Conservation (phyloP, 441 rosid genomes). For the Populus hybrid region DNA sequence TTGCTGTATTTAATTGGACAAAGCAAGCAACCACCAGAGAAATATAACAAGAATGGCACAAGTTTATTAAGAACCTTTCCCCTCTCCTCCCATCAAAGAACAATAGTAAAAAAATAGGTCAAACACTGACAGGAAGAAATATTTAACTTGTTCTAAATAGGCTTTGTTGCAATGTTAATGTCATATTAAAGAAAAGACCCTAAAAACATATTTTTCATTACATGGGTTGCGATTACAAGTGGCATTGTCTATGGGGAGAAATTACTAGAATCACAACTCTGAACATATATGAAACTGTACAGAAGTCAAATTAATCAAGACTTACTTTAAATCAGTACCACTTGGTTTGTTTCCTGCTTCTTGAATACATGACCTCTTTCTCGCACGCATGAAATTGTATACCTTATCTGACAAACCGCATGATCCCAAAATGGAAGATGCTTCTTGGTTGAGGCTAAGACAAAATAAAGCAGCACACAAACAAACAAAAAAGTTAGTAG, state of each 20-base stretch:
- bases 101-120: background rate
- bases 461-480: slow-evolving; percentile 8
- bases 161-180: background rate
- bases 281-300: background rate
- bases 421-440: slow-evolving; percentile 50
- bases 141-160: background rate
- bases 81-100: background rate
- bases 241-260: background rate
- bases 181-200: background rate
- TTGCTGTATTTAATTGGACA: background rate
- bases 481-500: background rate
- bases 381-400: slow-evolving; percentile 49
- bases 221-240: background rate
- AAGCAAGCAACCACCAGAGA: background rate
- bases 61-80: background rate
- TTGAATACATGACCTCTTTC: slow-evolving; percentile 48
- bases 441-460: slow-evolving; percentile 64
- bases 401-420: slow-evolving; percentile 74
- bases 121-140: background rate
- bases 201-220: background rate
- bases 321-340: slow-evolving; percentile 59
- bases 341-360: slow-evolving; percentile 36
- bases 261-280: background rate
- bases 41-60: background rate
- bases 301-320: background rate